Evolutionary conservation across 2,329 filamentous ascomycete genomes (phyloP), one percentile per base, ranked within the genome.

Genomic region (Ceratocystis ficicola): DNA sequence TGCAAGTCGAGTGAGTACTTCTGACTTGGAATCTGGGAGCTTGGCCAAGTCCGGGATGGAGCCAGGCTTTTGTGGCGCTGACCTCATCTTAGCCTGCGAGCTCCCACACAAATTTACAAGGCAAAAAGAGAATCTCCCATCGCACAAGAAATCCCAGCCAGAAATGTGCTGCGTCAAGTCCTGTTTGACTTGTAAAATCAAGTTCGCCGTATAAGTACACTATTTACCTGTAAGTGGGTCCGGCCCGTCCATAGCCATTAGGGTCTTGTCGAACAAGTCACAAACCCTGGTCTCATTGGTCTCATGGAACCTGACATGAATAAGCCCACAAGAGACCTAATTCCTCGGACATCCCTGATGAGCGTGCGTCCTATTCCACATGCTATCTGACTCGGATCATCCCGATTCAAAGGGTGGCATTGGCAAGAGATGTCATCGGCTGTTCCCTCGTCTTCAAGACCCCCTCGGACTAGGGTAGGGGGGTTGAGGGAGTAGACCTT

Each of bases 321-420:
- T 20, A 50, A 12, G n/a, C 48, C 2, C 48, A 41, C 36, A 15
- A 41, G 36, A 15, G 10, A 15, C 36, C 36, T 41, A 15, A 41
- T 25, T 20, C 7, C 48, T 52, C 48, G 22, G 8, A 3, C 15
- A 52, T 52, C 48, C 48, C 15, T 52, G 10, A 10, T 12, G 12
- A 15, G 36, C 36, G 12, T 41, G 36, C 10, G 12, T 4, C 10
- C 36, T 41, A 52, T 17, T 52, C 15, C 28, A 36, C 10, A 30
- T n/a, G 36, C 36, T 3, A 32, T 57, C 25, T 32, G 5, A 36
- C 55, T 59, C 55, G 55, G 28, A 5, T 20, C 28, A n/a, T 59
- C 55, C 52, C 52, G 52, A 57, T n/a, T 25, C 22, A 57, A 57
- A 15, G n/a, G 55, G 17, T 59, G 55, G 55, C 55, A 30, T 59